Evolutionary conservation across 106 monocot genomes (phyloP), one percentile per base, ranked within the genome.

Genomic region (Phalaenopsis equestris): DNA sequence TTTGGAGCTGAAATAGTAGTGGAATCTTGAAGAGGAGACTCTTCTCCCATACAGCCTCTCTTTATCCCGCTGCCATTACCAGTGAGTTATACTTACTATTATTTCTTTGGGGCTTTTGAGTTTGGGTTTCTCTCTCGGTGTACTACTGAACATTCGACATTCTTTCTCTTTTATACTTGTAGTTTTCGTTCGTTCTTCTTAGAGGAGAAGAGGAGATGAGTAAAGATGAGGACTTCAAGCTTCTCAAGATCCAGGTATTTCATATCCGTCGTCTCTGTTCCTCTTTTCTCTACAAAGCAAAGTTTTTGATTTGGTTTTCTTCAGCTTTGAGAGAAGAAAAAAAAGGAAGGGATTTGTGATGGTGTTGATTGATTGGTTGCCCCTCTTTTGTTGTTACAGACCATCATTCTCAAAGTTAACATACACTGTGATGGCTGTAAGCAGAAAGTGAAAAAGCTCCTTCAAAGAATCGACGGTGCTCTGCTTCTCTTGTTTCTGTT

Each of bases 351-450:
- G 45, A 45, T 48, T 1, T 6, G 30, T 46, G 42, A 67, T 42
- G 48, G 38, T 2, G 43, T 12, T 6, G 9, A 24, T 37, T 19
- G 52, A 14, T 75, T 47, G 21, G 5, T 73, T 43, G 14, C 64
- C 43, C 39, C 38, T 72, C 47, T 38, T 8, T 72, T 37, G 72
- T 36, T 74, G 5, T 36, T 73, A 45, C 78, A 85, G 82, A 86
- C 85, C 17, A 65, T 78, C 17, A 24, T 86, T 30, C 85, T 86
- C 41, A 82, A 79, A 56, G 85, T 86, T 39, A 79, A 82, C 75
- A 86, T 86, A 49, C 82, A 86, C 85, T 82, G 85, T 75, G 85
- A 86, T 82, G 85, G 85, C 19, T 85, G 85, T 24, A 85, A 79
- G 85, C 77, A 81, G 41, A 85, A 85, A 45, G 85, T 85, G 58